Evolutionary conservation across 768 basidiomycete species (phyloP), one percentile per base, ranked within the genome.

Genomic region (Psilocybe cyanescens): DNA sequence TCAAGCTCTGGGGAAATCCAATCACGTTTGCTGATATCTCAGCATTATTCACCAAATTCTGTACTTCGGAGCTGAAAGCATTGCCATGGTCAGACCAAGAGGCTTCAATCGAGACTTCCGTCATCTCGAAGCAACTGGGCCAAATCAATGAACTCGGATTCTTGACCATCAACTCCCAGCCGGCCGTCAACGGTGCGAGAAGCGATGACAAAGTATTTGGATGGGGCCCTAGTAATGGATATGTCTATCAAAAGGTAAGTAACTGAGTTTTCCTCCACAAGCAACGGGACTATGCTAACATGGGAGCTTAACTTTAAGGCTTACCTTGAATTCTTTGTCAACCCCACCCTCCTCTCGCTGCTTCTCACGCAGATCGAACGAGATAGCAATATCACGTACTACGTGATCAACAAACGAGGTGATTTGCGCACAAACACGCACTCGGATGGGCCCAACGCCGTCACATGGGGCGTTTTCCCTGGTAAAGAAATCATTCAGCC

Each of bases 381-480:
- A 16, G 94, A 97, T 69, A 84, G 85, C 61, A 86, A 89, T 67
- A 91, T 97, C 70, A 98, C 95, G 2, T 99, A 99, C 81, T 97
- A 98, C 69, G 94, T 95, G 51, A 97, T 98, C 75, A 98, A 98
- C 84, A 94, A 91, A 74, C 86, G 89, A 45, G 97, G 97, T 44
- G 96, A 99, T 73, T 80, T 99, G 53, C 86, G 90, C 58, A 98
- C 97, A 52, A 99, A 99, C 80, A 95, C 88, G 14, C 92, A 94
- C 68, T 92, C 90, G 2, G 95, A 97, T 54, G 95, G 96, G 2
- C 96, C 97, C 29, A 98, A 97, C 68, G 96, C 96, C n/a, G 95
- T 98, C 16, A 98, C 96, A 1, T 98, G 96, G 96, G 96, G 96
- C 64, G 94, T 97, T 8, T 98, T 97, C 83, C 94, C 96, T 4